Evolutionary conservation across 495 filamentous ascomycete species (phyloP).

Genomic region (Penicillium steckii): DNA sequence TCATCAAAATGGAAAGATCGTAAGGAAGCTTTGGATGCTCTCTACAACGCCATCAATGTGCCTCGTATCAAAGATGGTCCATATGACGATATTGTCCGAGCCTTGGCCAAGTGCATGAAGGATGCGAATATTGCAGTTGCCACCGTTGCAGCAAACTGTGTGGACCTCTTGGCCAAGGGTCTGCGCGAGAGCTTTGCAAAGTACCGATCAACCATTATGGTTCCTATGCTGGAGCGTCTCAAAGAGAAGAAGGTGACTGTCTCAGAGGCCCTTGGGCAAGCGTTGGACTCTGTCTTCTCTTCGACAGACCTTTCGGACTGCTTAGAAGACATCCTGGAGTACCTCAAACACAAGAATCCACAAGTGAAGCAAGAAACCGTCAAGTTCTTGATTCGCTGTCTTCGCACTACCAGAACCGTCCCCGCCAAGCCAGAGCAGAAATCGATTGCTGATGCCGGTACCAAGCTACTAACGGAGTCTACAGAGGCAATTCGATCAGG

Average conservation of each 20-base stretch:
- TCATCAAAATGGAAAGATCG: slow-evolving; percentile 98
- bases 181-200: slow-evolving; percentile 75
- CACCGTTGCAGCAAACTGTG: slow-evolving; percentile 88
- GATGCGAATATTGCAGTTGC: slow-evolving; percentile 97
- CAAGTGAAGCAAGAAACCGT: slow-evolving; percentile 94
- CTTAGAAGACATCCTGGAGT: slow-evolving; percentile 84
- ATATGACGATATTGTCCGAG: slow-evolving; percentile 78
- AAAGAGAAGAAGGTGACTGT: slow-evolving; percentile 97
- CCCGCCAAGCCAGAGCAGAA: slow-evolving; percentile 82
- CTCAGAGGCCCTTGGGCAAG: slow-evolving; percentile 79
- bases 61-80: slow-evolving; percentile 90
- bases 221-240: slow-evolving; percentile 86
- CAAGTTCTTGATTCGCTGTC: slow-evolving; percentile 83
- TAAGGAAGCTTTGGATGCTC: slow-evolving; percentile 87
- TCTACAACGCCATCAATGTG: slow-evolving; percentile 74
- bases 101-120: slow-evolving; percentile 93
- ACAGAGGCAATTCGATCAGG: slow-evolving; percentile 80
- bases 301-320: slow-evolving; percentile 79
- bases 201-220: slow-evolving; percentile 74
- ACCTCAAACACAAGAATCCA: slow-evolving; percentile 90
- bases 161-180: slow-evolving; percentile 89
- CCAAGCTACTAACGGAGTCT: slow-evolving; percentile 86
- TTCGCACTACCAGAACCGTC: slow-evolving; percentile 78
- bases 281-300: slow-evolving; percentile 81
- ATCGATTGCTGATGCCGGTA: slow-evolving; percentile 79